Evolutionary conservation across 441 rosid genomes (phyloP), one percentile per base, ranked within the genome.

Genomic region (Aquilaria agallochum): DNA sequence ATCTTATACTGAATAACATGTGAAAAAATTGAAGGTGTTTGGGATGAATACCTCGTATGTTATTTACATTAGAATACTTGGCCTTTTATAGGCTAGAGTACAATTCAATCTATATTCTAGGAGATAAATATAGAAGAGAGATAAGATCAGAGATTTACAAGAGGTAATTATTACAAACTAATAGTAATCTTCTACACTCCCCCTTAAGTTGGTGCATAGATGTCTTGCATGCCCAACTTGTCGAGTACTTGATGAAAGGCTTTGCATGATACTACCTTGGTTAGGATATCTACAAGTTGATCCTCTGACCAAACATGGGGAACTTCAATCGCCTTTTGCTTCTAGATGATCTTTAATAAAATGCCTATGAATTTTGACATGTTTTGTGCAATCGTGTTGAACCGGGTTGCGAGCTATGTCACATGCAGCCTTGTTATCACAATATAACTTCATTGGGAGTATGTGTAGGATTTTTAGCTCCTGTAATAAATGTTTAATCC

Each of bases 361-460:
- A 6, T 59, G 69, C 5, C 36, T 50, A 11, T 68, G 55, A 0
- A 67, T 1, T 0, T 55, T 20, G 0, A 72, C 13, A 5, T 67
- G 69, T 2, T 72, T 63, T 2, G 47, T 59, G 0, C 42, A 1
- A 0, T 33, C 59, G 20, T 73, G 68, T 31, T 61, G 62, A 0
- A 65, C 34, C 0, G 0, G 70, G 11, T 50, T 73, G 20, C 0
- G 36, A 31, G 10, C 53, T 13, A 11, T 44, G 5, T 4, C 9
- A 44, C 1, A 20, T 36, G 33, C 52, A 1, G 49, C 50, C 3
- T 45, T 9, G 34, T 69, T 69, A 11, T 69, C 66, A 58, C 57
- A 66, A 2, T n/a, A 40, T 0, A 62, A 5, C 20, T 20, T 20
- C 20, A 20, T 20, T 20, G 20, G 20, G 20, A 20, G 20, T 20